Evolutionary conservation across 176 grass and related monocot species (phyloP).

Genomic region (Eragrostis nindensis): DNA sequence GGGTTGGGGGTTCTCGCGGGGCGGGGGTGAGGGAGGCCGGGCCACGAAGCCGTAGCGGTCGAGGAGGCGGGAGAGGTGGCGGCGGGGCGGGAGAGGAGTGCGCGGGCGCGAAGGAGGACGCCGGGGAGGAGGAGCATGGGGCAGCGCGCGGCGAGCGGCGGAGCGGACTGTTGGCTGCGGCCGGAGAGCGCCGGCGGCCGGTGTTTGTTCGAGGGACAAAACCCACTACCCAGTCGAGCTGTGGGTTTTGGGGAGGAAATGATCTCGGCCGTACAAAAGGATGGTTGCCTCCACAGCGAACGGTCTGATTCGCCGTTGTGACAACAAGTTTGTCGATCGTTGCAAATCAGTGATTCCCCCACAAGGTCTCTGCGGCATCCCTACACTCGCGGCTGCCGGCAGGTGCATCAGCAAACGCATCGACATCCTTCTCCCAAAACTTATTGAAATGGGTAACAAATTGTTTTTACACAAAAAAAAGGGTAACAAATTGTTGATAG

Average conservation of each 20-base stretch:
- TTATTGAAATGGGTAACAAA: no score
- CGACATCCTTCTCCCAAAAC: no score
- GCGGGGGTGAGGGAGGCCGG: constrained; percentile 50
- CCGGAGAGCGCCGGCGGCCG: neutral
- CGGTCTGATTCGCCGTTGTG: neutral
- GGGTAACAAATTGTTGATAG: no score
- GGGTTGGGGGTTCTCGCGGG: constrained; percentile 18
- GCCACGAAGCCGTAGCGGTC: constrained; percentile 80
- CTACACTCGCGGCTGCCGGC: no score
- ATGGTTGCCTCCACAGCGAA: neutral
- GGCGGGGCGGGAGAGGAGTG: constrained; percentile 6
- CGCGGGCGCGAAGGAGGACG: constrained; percentile 41
- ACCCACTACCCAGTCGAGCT: neutral
- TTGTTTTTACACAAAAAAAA: no score
- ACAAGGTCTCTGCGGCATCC: no score
- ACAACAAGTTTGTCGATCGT: no score
- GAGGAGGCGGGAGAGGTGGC: constrained; percentile 50
- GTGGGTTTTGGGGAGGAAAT: neutral
- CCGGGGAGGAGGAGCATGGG: constrained; percentile 36
- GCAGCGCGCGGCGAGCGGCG: neutral
- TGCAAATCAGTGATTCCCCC: no score
- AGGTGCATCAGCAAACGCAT: no score
- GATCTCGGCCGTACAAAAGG: neutral
- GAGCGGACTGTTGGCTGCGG: no score
- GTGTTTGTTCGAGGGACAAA: neutral